Conservation (phyloP, 768 basidiomycete species). For the Xerocomus potaroensis region DNA sequence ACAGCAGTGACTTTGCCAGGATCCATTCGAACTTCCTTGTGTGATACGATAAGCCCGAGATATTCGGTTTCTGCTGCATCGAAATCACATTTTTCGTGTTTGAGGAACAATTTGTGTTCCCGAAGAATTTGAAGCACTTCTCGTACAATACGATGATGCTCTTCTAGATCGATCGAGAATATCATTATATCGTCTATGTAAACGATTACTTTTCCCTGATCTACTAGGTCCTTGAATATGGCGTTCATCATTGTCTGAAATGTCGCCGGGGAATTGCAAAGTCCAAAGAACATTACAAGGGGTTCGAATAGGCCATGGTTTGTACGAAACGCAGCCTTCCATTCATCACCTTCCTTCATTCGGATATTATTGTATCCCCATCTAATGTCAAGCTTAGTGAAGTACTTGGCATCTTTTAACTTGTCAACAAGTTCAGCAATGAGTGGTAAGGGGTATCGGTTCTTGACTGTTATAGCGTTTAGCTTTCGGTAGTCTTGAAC, state of each 20-base stretch:
- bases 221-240: neutral
- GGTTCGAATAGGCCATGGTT: neutral
- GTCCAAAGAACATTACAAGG: neutral
- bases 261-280: neutral
- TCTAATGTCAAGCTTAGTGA: neutral
- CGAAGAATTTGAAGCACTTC: neutral
- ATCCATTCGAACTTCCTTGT: too few relatives aligned
- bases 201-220: neutral
- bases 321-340: neutral
- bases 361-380: neutral
- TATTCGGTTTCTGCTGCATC: too few relatives aligned
- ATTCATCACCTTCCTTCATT: neutral
- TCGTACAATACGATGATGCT: neutral
- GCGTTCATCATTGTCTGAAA: neutral
- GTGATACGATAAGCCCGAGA: too few relatives aligned
- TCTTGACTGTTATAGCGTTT: neutral
- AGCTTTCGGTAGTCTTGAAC: neutral
- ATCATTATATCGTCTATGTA: neutral
- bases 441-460: neutral
- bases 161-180: neutral
- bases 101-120: neutral
- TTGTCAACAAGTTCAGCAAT: neutral
- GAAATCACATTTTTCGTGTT: too few relatives aligned
- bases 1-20: too few relatives aligned
- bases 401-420: neutral